Evolutionary conservation across 352 stramenopile genomes (phyloP).

Genomic region (Phytophthora sansomeana): DNA sequence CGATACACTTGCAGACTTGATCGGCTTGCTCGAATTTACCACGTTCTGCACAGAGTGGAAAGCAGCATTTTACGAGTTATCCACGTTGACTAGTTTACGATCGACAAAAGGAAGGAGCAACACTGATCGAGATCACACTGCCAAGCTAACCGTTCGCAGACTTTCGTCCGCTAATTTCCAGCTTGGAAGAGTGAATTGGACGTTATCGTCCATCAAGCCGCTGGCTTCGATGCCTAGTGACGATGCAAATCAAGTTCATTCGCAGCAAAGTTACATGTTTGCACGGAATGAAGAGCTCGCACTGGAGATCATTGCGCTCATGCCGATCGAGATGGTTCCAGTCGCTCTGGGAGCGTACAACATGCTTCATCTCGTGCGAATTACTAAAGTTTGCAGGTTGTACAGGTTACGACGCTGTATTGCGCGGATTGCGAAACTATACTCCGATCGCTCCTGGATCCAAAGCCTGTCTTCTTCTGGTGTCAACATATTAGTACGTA

Average conservation of each 20-base stretch:
- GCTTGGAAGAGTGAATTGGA: conserved; percentile 51
- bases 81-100: conserved; percentile 50
- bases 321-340: conserved; percentile 59
- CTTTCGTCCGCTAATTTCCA: conserved; percentile 11
- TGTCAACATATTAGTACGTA: conserved; percentile 54
- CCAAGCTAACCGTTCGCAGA: background rate
- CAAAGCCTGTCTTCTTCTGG: conserved; percentile 63
- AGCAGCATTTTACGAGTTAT: conserved; percentile 53
- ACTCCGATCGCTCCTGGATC: conserved; percentile 49
- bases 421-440: conserved; percentile 54
- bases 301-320: conserved; percentile 57
- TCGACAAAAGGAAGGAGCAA: conserved; percentile 46
- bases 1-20: conserved; percentile 50
- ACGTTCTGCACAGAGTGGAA: conserved; percentile 51
- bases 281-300: conserved; percentile 40
- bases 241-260: background rate
- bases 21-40: conserved; percentile 56
- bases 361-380: conserved; percentile 56
- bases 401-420: conserved; percentile 52
- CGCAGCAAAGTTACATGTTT: conserved; percentile 32
- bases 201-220: conserved; percentile 47
- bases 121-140: conserved; percentile 12
- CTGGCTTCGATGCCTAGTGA: conserved; percentile 30
- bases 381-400: conserved; percentile 64
- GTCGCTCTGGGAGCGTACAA: conserved; percentile 48